phyloP scores from a whole-genome alignment of 1,284 basidiomycete species.

The Sporisorium exsertum region DNA sequence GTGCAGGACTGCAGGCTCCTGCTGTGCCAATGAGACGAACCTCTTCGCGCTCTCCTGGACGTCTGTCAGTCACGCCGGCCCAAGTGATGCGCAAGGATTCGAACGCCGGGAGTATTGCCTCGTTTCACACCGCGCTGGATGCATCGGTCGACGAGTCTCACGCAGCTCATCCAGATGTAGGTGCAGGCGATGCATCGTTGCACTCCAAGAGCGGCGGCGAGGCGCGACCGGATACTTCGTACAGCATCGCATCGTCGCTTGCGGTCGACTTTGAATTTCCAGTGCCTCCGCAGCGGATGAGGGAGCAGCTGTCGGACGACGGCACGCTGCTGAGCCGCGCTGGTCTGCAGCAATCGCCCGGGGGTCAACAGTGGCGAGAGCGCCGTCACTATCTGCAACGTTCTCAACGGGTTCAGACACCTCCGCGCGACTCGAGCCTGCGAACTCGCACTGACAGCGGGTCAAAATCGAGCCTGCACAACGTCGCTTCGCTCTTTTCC shows the following conservation, averaged over 20 bases:
- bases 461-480: background rate
- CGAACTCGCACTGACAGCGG: constrained; percentile 9
- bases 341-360: constrained; percentile 28
- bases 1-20: constrained; percentile 11
- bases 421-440: constrained; percentile 33
- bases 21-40: constrained; percentile 4
- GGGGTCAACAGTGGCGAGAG: constrained; percentile 16
- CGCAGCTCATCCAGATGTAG: background rate
- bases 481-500: background rate
- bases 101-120: constrained; percentile 18
- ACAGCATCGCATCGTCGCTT: constrained; percentile 43
- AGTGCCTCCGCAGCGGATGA: constrained; percentile 40
- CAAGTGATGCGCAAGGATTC: constrained; percentile 17
- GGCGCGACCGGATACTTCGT: constrained; percentile 26
- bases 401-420: background rate
- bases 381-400: constrained; percentile 15
- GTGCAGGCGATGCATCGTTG: background rate
- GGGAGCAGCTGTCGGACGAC: constrained; percentile 48
- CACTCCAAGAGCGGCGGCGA: constrained; percentile 2
- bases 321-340: constrained; percentile 47
- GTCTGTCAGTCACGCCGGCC: background rate
- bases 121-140: constrained; percentile 39
- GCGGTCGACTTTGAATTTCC: constrained; percentile 52
- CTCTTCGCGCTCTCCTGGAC: background rate
- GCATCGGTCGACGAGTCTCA: constrained; percentile 1